Conservation (phyloP, 345 rosid species). For the Brassica carinata region DNA sequence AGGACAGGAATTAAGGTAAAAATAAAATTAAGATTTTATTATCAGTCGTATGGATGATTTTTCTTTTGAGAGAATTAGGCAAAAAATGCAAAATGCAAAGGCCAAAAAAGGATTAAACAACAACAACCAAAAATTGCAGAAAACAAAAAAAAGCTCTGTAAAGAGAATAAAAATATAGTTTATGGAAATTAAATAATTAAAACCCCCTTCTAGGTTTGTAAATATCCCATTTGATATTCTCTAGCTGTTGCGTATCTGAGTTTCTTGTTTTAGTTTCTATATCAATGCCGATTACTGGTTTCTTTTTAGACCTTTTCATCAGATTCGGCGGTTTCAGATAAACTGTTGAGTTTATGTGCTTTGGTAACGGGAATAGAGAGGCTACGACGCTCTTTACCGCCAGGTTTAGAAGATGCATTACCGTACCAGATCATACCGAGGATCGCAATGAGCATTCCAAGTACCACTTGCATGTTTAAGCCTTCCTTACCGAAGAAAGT, state of each 20-base stretch:
- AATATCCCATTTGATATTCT: background rate
- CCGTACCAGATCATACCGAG: constrained; percentile 93
- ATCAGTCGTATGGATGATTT: background rate
- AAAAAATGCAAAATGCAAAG: background rate
- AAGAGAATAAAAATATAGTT: too few species aligned
- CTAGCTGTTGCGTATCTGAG: background rate
- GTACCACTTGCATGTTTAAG: constrained; percentile 72
- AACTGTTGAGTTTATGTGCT: background rate
- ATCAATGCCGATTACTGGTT: background rate
- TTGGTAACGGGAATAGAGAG: background rate
- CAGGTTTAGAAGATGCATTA: constrained; percentile 87
- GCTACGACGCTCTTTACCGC: constrained; percentile 71
- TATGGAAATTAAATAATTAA: background rate
- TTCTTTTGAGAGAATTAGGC: background rate
- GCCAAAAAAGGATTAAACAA: background rate
- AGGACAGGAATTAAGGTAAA: background rate
- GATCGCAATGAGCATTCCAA: constrained; percentile 85
- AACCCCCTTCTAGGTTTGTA: background rate
- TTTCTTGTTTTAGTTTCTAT: background rate
- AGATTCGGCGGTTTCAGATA: background rate
- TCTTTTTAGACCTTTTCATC: background rate
- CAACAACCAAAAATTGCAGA: background rate
- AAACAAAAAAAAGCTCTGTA: too few species aligned
- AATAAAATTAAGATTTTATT: background rate
- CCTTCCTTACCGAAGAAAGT: constrained; percentile 90